Base-by-base conservation (phyloP, 768 basidiomycete species). In the Jaapia argillacea region DNA sequence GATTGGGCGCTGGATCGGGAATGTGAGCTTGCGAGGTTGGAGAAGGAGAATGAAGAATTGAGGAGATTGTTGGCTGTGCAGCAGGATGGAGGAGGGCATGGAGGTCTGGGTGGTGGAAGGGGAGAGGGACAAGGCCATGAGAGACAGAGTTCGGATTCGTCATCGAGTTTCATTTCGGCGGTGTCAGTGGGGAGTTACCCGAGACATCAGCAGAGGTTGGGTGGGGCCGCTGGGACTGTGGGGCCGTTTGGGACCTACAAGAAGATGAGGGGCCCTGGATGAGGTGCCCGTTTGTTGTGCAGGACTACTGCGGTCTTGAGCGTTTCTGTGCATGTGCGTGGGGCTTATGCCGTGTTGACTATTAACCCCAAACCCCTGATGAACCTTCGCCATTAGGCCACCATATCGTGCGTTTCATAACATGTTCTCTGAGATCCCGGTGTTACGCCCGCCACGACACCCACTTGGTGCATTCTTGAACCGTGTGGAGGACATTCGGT, bases 1-100 rank as follows among this genome's bases (percentile, higher is more conserved):
- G 88, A 94, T 47, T 75, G 81, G 68, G 81, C 87, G 1, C 60
- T 99, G 48, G 88, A 92, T 54, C 71, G 93, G 47, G 96, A 98
- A 58, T 82, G 81, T 55, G 94, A 99, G 64, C 76, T 99, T 2
- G 75, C 79, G 24, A 71, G 91, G 41, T 66, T 99, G 31, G 81
- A 93, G 63, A 76, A 71, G 51, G 94, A 99, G 68, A 98, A 99
- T 57, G 73, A 76, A 42, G 74, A 85, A 50, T 63, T 99, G 48
- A 71, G 83, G 52, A 70, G 77, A 45, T 66, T 98, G 68, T 59
- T 89, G 47, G 79, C 5, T 50, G 43, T 20, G 54, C 31, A 59
- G 44, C 45, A 57, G 58, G 33, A 42, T 24, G 53, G 51, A 1
- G 14, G 43, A 22, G 48, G 40, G 23, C 46, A 47, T 10, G 42